These are phyloP conservation scores for Pisolithus orientalis DNA, from an alignment of 768 basidiomycete species.

Conservation along the genomic window DNA sequence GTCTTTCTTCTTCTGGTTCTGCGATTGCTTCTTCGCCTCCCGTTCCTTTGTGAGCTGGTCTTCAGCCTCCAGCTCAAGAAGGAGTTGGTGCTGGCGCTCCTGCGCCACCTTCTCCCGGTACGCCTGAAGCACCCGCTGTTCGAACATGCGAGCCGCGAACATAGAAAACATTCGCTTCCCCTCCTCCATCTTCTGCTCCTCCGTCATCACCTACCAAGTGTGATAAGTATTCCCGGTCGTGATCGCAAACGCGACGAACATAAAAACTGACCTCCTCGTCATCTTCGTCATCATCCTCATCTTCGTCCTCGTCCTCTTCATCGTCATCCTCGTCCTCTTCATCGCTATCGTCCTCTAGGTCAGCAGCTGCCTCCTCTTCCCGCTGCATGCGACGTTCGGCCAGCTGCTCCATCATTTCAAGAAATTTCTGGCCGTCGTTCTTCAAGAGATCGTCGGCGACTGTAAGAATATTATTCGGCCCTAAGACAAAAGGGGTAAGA, in stretches of 20 bases:
- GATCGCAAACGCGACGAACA: not conserved
- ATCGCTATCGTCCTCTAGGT: conserved; percentile 56
- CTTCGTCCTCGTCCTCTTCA: conserved; percentile 59
- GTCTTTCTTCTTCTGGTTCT: conserved; percentile 98
- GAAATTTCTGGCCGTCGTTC: conserved; percentile 97
- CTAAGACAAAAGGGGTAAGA: conserved; percentile 30
- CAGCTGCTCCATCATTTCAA: conserved; percentile 99
- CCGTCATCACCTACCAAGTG: conserved; percentile 64
- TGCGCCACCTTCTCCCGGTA: conserved; percentile 97
- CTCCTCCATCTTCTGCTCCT: conserved; percentile 98
- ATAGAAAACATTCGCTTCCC: conserved; percentile 99
- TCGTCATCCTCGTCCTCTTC: conserved; percentile 55
- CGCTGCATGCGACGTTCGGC: conserved; percentile 91
- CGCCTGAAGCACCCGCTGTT: conserved; percentile 93
- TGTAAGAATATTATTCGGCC: conserved; percentile 91
- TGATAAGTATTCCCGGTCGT: conserved; percentile 7
- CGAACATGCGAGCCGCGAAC: conserved; percentile 99
- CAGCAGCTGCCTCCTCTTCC: conserved; percentile 65
- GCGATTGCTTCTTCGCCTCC: conserved; percentile 89
- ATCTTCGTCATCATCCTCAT: conserved; percentile 53
- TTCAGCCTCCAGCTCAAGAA: conserved; percentile 95
- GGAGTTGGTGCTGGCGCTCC: conserved; percentile 86
- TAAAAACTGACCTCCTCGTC: conserved; percentile 34
- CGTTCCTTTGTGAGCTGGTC: conserved; percentile 80
- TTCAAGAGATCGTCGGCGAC: conserved; percentile 98